Evolutionary conservation across 2,329 filamentous ascomycete genomes (phyloP).

Genomic region (Penicillium sp.): DNA sequence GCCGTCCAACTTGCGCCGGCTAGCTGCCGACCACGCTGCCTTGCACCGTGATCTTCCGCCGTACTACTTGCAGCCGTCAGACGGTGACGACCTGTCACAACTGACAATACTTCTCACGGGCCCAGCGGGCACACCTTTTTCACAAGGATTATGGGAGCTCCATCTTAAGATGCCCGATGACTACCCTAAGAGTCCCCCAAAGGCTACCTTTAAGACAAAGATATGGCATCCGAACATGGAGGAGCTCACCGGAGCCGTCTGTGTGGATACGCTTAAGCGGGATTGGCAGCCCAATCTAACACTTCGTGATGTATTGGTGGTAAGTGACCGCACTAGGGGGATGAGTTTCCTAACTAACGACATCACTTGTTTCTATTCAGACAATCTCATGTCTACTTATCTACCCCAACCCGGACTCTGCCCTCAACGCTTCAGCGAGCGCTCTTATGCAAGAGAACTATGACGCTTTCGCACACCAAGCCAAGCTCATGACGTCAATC

Average conservation of each 20-base stretch:
- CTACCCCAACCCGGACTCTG: constrained; percentile 64
- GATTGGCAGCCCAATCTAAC: constrained; percentile 62
- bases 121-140: constrained; percentile 60
- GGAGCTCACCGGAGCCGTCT: constrained; percentile 61
- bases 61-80: constrained; percentile 59
- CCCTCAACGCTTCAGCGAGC: constrained; percentile 62
- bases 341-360: not conserved
- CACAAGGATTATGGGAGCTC: constrained; percentile 58
- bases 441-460: constrained; percentile 60
- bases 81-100: constrained; percentile 56
- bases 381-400: constrained; percentile 64
- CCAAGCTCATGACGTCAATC: constrained; percentile 62
- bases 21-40: constrained; percentile 60
- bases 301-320: constrained; percentile 57
- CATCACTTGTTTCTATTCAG: constrained; percentile 25
- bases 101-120: constrained; percentile 60
- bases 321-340: constrained; percentile 26
- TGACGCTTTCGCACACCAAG: constrained; percentile 56
- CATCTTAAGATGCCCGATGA: constrained; percentile 60
- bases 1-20: constrained; percentile 53
- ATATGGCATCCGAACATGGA: constrained; percentile 68
- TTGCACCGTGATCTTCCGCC: constrained; percentile 59
- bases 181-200: constrained; percentile 53
- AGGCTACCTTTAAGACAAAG: constrained; percentile 60
- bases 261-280: constrained; percentile 64